Conservation (phyloP, 805 yeast genomes). For the Wickerhamiella azyma region DNA sequence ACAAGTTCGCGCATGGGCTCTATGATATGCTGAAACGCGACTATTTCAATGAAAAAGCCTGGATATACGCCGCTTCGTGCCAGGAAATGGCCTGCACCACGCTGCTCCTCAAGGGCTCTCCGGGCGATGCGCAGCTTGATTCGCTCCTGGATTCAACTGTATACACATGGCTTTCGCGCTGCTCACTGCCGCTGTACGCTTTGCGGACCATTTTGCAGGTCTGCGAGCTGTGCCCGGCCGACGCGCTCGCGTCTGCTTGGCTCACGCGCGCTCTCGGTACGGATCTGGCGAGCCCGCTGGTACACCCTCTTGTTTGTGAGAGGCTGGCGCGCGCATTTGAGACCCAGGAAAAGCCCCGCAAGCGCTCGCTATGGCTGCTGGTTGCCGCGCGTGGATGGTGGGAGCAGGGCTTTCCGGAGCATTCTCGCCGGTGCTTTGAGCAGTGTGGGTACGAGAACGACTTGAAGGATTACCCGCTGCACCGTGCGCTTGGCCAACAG, state of each 20-base stretch:
- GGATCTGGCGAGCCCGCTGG: conserved; percentile 28
- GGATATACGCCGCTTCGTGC: conserved; percentile 68
- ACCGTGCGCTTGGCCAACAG: conserved; percentile 13
- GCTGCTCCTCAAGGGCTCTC: conserved; percentile 39
- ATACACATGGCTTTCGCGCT: conserved; percentile 61
- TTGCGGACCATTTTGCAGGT: conserved; percentile 52
- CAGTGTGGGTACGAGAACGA: not conserved
- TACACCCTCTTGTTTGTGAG: conserved; percentile 39
- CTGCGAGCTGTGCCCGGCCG: conserved; percentile 52
- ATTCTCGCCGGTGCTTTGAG: conserved; percentile 22
- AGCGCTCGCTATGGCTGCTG: conserved; percentile 64
- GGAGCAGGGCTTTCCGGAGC: conserved; percentile 19
- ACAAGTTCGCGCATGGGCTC: conserved; percentile 65
- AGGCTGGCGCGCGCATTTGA: conserved; percentile 41
- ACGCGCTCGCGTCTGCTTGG: conserved; percentile 35
- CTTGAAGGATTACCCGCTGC: not conserved
- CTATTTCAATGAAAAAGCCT: conserved; percentile 61
- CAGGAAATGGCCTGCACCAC: conserved; percentile 80
- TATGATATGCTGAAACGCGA: conserved; percentile 76
- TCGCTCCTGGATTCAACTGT: conserved; percentile 58
- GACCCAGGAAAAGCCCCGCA: conserved; percentile 33
- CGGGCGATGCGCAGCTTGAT: conserved; percentile 38
- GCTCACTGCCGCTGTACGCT: conserved; percentile 55
- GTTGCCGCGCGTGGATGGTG: conserved; percentile 65
- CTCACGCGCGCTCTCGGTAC: conserved; percentile 33